These are phyloP conservation scores for Vitis hybrid DNA, from an alignment of 177 flowering plant species.

Conservation along the genomic window DNA sequence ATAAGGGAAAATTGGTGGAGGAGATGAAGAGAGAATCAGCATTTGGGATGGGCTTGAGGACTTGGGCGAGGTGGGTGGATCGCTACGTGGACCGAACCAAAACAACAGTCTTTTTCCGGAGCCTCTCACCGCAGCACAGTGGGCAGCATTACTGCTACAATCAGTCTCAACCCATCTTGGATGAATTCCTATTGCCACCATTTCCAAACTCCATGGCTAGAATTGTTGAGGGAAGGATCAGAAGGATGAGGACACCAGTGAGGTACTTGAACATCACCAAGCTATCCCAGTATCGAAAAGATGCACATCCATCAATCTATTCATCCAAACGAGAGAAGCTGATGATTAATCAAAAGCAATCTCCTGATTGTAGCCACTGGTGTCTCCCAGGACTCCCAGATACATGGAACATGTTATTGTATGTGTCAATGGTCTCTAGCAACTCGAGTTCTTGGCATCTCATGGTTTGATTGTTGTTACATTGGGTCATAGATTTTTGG, in stretches of 20 bases:
- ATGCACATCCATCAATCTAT: conserved; percentile 64
- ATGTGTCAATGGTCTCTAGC: conserved; percentile 30
- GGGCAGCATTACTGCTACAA: conserved; percentile 38
- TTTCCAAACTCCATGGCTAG: conserved; percentile 6
- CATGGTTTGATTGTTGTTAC: background rate
- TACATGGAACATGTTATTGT: conserved; percentile 67
- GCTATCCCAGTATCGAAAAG: conserved; percentile 58
- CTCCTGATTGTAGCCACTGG: conserved; percentile 75
- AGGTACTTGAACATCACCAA: conserved; percentile 63
- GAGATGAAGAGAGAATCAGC: conserved; percentile 35
- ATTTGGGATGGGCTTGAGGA: conserved; percentile 42
- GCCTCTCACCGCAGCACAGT: conserved; percentile 71
- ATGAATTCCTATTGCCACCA: conserved; percentile 24
- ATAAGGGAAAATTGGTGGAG: conserved; percentile 29
- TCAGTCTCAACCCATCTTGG: conserved; percentile 40
- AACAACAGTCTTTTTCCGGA: conserved; percentile 56
- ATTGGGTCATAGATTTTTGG: too few species aligned
- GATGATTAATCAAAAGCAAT: background rate
- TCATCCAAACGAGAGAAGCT: conserved; percentile 11
- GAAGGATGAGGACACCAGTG: conserved; percentile 42
- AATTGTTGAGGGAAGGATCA: conserved; percentile 26
- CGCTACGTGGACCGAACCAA: conserved; percentile 34
- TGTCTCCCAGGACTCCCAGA: conserved; percentile 82
- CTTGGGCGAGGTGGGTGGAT: conserved; percentile 72
- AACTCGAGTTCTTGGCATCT: conserved; percentile 1